Percentiles rank a stretch among this genome's conserved stretches.
phyloP scores from a whole-genome alignment of 1,139 yeast genomes.

The Debaryomyces sp. region DNA sequence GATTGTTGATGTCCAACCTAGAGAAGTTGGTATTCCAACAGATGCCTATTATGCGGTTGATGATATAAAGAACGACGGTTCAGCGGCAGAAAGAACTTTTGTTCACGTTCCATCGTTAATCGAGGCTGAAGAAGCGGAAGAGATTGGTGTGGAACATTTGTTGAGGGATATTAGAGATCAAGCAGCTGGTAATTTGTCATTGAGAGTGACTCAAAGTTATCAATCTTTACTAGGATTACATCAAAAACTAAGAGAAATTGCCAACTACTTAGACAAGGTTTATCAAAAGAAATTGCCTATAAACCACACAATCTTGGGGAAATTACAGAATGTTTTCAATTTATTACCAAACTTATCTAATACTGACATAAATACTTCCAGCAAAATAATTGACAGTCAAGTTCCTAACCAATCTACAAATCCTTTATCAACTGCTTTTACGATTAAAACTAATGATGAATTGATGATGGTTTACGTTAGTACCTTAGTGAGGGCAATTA shows the following conservation, averaged over 20 bases:
- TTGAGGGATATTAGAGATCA: constrained; percentile 94
- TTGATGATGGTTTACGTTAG: constrained; percentile 91
- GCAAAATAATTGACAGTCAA: constrained; percentile 13
- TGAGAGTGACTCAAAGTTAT: constrained; percentile 84
- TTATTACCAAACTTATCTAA: constrained; percentile 78
- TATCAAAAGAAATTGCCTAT: constrained; percentile 74
- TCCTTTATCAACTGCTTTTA: constrained; percentile 77
- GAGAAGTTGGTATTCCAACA: constrained; percentile 85
- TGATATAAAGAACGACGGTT: constrained; percentile 96
- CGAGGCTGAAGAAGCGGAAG: constrained; percentile 99
- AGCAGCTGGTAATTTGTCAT: constrained; percentile 90
- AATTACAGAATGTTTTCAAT: constrained; percentile 92
- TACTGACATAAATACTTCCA: constrained; percentile 8
- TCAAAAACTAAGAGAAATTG: constrained; percentile 77
- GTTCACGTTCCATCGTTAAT: constrained; percentile 90
- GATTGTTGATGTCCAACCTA: constrained; percentile 90
- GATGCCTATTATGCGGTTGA: constrained; percentile 95
- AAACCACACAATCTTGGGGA: constrained; percentile 88
- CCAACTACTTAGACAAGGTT: constrained; percentile 77
- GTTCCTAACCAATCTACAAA: constrained; percentile 24
- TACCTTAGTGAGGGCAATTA: constrained; percentile 88
- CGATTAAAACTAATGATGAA: constrained; percentile 92
- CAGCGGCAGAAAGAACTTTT: constrained; percentile 89
- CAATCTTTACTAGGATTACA: constrained; percentile 87
- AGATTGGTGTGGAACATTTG: constrained; percentile 96